Base-by-base conservation (phyloP, 306 rosid genomes). In the Prunus fruticosa region DNA sequence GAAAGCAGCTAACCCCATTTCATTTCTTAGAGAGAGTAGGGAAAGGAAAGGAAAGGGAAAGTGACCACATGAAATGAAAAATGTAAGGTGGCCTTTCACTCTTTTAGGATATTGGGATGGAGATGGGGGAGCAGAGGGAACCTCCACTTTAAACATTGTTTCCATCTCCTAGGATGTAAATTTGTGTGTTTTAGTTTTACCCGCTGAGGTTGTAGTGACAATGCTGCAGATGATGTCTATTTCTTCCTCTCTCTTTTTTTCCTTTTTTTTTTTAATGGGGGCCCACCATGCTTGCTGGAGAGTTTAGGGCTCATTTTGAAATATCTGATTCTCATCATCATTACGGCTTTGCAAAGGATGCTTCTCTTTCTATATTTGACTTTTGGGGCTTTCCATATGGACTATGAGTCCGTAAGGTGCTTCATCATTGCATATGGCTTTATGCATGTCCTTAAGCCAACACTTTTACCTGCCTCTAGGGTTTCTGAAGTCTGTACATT, bases 321-420 rank as follows among this genome's bases (percentile, higher is more conserved):
- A 84, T 57, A 28, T 73, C 60, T 69, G 79, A 67, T 69, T 34
- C 72, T 81, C 82, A 91, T 86, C 76, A 86, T 91, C 77, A 82
- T 87, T 86, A 45, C 84, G 78, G 63, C 51, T 81, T 30, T 69
- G 74, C 76, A 76, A 83, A 83, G 82, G 83, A 83, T 86, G 87
- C 76, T 74, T 82, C 84, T 75, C 82, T 84, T 86, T 84, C 82
- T 64, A 83, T 64, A 73, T 86, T 87, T 77, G 89, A 88, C 96
- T 88, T 92, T 87, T 57, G 14, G 69, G 3, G 19, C 22, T 76
- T 18, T 69, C 71, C 72, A 64, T 32, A 46, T 10, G 61, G 45
- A 45, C 53, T n/a, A 70, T 73, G 69, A 22, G 14, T 11, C 10
- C 46, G 32, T 54, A 68, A 60, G 77, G 61, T 56, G 78, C 75